Evolutionary conservation across 1,139 yeast species (phyloP), one percentile per base, ranked within the genome.

Genomic region (Torulaspora pretoriensis): DNA sequence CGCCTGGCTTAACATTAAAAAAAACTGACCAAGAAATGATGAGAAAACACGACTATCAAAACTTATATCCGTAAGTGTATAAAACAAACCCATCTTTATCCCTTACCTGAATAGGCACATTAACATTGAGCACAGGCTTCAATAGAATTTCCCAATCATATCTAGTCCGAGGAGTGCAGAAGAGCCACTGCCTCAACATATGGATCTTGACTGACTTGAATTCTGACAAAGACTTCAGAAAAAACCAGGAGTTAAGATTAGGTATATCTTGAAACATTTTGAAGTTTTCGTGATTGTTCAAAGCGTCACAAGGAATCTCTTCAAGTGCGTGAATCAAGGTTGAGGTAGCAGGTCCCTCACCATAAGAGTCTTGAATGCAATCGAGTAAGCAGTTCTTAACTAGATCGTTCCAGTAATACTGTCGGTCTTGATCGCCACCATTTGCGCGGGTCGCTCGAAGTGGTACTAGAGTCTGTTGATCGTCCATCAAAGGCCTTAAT

Each of bases 101-200:
- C 38, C 61, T 56, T 1, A 68, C 70, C 38, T 63, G 61, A 9
- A 67, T 55, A 3, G 67, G 64, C 10, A 63, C 67, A 9, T 55
- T 49, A 1, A 57, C 58, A 13, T 65, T 61, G 24, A 68, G 56
- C n/a, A 68, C 64, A 0, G 70, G 68, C 10, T 50, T 47, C 4
- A 68, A 40, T 8, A 68, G 46, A 6, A 55, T 35, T 30, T 63
- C 68, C 72, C 72, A 68, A 43, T 68, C 72, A 26, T 57, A 53
- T 40, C 65, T 59, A 1, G 62, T 55, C 48, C 71, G 58, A 28
- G 64, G 59, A 8, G 70, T 68, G 45, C 69, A 68, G 27, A 64
- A 55, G 19, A 60, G 52, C 59, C 65, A 67, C 41, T 59, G 64
- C 46, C 65, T 61, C 28, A 68, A 45, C 64, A 67, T 54, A 6